Evolutionary conservation across 2,329 filamentous ascomycete genomes (phyloP).

Genomic region (Penicillium sp.): DNA sequence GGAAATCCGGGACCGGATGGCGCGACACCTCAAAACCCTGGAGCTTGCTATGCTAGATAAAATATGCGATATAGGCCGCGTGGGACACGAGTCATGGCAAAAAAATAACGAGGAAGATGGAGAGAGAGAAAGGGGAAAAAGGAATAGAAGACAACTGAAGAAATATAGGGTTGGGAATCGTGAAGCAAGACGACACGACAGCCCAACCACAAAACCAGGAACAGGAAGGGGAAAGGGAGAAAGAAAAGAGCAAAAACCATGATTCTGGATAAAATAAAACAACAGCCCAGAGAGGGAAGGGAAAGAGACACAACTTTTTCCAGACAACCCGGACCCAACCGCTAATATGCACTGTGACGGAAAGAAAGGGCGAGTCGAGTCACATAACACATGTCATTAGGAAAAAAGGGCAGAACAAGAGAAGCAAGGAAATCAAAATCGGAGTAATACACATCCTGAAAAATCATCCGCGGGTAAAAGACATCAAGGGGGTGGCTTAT

Average conservation of each 20-base stretch:
- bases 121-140: conserved; percentile 10
- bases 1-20: conserved; percentile 23
- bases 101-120: conserved; percentile 2
- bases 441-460: conserved; percentile 45
- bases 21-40: conserved; percentile 27
- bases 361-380: conserved; percentile 29
- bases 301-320: conserved; percentile 43
- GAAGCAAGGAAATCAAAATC: conserved; percentile 28
- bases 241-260: conserved; percentile 23
- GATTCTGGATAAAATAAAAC: conserved; percentile 10
- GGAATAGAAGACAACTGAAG: conserved; percentile 16
- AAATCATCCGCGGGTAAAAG: conserved; percentile 22
- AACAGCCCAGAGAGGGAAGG: conserved; percentile 32
- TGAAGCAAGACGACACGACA: conserved; percentile 16
- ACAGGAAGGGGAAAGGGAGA: conserved; percentile 19
- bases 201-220: conserved; percentile 11
- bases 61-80: conserved; percentile 28
- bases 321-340: conserved; percentile 38
- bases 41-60: conserved; percentile 45
- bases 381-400: conserved; percentile 49
- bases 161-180: conserved; percentile 30
- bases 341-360: conserved; percentile 47
- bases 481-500: conserved; percentile 3
- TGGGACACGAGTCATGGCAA: conserved; percentile 11
- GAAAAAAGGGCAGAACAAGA: conserved; percentile 19